These are phyloP conservation scores for Ogataea trehaloabstinens DNA, from an alignment of 805 yeast genomes.

Conservation along the genomic window DNA sequence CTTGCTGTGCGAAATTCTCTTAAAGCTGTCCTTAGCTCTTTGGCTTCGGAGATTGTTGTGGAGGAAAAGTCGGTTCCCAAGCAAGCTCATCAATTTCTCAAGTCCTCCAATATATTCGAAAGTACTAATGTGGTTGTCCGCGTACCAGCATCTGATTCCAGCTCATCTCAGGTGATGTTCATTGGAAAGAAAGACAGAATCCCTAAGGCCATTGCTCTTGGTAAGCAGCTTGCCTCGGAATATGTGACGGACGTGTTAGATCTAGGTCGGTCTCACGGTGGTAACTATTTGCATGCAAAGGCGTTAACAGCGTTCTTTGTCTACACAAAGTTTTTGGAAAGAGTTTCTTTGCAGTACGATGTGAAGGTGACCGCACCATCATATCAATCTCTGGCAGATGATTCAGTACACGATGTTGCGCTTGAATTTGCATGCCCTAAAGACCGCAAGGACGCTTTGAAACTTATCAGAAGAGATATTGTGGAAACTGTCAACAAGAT, in stretches of 20 bases:
- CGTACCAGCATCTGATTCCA: conserved; percentile 45
- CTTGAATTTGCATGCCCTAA: conserved; percentile 60
- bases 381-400: conserved; percentile 41
- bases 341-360: conserved; percentile 38
- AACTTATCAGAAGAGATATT: conserved; percentile 66
- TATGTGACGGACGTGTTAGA: conserved; percentile 68
- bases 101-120: conserved; percentile 49
- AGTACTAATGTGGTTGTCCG: conserved; percentile 56
- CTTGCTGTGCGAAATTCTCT: conserved; percentile 53
- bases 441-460: conserved; percentile 45
- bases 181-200: conserved; percentile 60
- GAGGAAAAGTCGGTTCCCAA: conserved; percentile 66
- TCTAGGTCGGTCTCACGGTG: conserved; percentile 86
- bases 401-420: conserved; percentile 42
- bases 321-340: conserved; percentile 46
- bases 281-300: conserved; percentile 71
- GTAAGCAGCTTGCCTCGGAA: conserved; percentile 58
- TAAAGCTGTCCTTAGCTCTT: conserved; percentile 40
- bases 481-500: conserved; percentile 71
- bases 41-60: conserved; percentile 45
- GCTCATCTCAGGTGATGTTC: conserved; percentile 51
- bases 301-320: conserved; percentile 67
- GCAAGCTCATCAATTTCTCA: conserved; percentile 66
- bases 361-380: conserved; percentile 50
- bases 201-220: conserved; percentile 57